Percentiles rank a stretch among this genome's conserved stretches.
phyloP scores from a whole-genome alignment of 768 basidiomycete genomes.

The Sistotremastrum suecicum region DNA sequence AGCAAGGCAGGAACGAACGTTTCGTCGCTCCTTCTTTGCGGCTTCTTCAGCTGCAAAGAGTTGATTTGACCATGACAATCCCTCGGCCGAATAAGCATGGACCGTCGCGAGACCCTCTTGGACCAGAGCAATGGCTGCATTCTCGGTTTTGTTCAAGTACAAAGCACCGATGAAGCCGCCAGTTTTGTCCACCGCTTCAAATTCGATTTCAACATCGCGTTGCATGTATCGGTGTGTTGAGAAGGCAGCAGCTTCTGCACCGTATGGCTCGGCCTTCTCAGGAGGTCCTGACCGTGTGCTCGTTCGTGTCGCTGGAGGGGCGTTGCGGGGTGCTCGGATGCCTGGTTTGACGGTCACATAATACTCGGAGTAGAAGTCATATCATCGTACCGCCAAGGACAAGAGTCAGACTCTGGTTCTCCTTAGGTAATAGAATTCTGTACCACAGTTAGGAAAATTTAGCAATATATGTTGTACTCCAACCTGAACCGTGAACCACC shows the following conservation, averaged over 20 bases:
- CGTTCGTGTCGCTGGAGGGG: constrained; percentile 40
- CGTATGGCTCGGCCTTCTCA: constrained; percentile 86
- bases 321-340: constrained; percentile 81
- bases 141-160: constrained; percentile 74
- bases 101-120: constrained; percentile 82
- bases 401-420: constrained; percentile 85
- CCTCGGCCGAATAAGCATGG: constrained; percentile 78
- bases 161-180: constrained; percentile 91
- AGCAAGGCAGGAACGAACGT: constrained; percentile 35
- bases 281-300: neutral
- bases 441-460: neutral
- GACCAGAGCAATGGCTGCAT: constrained; percentile 71
- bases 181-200: constrained; percentile 82
- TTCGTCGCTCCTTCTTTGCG: constrained; percentile 65
- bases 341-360: constrained; percentile 27
- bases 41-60: constrained; percentile 81
- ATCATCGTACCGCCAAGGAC: constrained; percentile 63
- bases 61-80: constrained; percentile 64
- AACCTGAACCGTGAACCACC: constrained; percentile 94
- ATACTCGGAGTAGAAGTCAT: neutral
- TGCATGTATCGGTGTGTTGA: constrained; percentile 77
- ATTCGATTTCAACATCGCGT: constrained; percentile 86
- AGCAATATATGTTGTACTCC: constrained; percentile 5
- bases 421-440: constrained; percentile 75
- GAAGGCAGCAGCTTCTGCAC: constrained; percentile 70